phyloP scores from a whole-genome alignment of 1,284 basidiomycete genomes.

The Leucoagaricus sp. region DNA sequence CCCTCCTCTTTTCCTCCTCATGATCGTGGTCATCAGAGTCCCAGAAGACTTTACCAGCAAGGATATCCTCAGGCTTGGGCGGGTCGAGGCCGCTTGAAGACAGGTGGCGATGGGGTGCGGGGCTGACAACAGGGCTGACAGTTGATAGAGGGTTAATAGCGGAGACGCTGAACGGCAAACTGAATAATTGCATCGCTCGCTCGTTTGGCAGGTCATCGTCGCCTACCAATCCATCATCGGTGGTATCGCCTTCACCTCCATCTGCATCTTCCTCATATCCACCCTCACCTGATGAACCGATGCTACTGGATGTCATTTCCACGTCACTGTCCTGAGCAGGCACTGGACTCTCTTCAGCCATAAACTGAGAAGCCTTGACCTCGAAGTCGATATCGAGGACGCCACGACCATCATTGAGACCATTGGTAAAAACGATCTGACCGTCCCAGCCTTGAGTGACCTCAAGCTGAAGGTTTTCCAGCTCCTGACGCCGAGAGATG shows the following conservation, averaged over 20 bases:
- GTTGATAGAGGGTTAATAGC: constrained; percentile 77
- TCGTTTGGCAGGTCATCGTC: constrained; percentile 70
- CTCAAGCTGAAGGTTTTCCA: constrained; percentile 52
- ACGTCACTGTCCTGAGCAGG: constrained; percentile 34
- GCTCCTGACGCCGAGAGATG: constrained; percentile 29
- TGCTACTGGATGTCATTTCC: constrained; percentile 41
- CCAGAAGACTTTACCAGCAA: constrained; percentile 57
- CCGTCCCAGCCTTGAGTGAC: constrained; percentile 73
- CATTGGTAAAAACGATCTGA: constrained; percentile 68
- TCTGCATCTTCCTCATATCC: constrained; percentile 46
- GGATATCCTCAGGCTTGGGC: constrained; percentile 62
- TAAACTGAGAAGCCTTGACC: constrained; percentile 46
- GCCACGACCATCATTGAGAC: constrained; percentile 49
- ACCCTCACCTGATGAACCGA: constrained; percentile 31
- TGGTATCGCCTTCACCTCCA: constrained; percentile 63
- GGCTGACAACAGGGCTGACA: constrained; percentile 55
- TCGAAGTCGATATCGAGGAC: constrained; percentile 61
- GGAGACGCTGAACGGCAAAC: constrained; percentile 57
- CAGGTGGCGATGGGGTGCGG: constrained; percentile 23
- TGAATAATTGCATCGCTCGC: constrained; percentile 71
- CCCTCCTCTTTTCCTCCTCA: constrained; percentile 23
- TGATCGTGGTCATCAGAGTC: constrained; percentile 36
- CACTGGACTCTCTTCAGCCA: constrained; percentile 39
- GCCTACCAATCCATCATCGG: constrained; percentile 78
- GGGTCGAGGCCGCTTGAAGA: constrained; percentile 22